A percentile compares a stretch with the other conserved stretches of the same genome.
Conservation (phyloP, 257 asterid genomes). For the Cinchona pubescens region DNA sequence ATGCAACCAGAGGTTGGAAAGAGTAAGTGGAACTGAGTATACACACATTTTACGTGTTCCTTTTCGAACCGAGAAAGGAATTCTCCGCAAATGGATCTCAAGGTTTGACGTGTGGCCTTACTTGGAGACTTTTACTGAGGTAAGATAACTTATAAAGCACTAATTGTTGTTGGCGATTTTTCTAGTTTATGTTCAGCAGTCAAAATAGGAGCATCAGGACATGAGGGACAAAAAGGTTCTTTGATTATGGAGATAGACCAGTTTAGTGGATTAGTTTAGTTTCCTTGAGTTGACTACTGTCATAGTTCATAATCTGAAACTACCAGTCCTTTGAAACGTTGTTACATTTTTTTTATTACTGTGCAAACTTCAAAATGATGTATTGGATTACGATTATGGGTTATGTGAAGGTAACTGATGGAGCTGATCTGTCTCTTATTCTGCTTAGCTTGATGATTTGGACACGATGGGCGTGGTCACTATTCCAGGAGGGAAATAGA, state of each 20-base stretch:
- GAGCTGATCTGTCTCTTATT: too few species aligned
- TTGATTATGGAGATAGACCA: not conserved
- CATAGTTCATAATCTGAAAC: not conserved
- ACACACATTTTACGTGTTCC: conserved; percentile 91
- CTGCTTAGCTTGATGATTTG: not conserved
- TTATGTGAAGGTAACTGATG: too few species aligned
- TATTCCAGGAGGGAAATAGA: not conserved
- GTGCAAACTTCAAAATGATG: not conserved
- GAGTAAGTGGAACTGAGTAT: conserved; percentile 75
- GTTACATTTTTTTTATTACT: not conserved
- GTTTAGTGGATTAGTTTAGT: not conserved
- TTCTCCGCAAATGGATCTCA: conserved; percentile 91
- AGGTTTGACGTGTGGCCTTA: conserved; percentile 99
- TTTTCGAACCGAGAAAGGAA: conserved; percentile 70
- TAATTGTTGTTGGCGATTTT: not conserved
- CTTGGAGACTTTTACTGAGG: conserved; percentile 87
- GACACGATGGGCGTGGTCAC: not conserved
- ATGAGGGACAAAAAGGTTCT: not conserved
- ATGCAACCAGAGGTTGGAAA: conserved; percentile 90
- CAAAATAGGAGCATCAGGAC: not conserved
- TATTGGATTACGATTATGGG: not conserved
- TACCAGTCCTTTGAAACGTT: too few species aligned
- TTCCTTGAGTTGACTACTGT: not conserved
- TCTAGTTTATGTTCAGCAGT: not conserved
- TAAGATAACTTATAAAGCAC: conserved; percentile 16